Conservation (phyloP, 306 rosid species). For the Alnus rubra region DNA sequence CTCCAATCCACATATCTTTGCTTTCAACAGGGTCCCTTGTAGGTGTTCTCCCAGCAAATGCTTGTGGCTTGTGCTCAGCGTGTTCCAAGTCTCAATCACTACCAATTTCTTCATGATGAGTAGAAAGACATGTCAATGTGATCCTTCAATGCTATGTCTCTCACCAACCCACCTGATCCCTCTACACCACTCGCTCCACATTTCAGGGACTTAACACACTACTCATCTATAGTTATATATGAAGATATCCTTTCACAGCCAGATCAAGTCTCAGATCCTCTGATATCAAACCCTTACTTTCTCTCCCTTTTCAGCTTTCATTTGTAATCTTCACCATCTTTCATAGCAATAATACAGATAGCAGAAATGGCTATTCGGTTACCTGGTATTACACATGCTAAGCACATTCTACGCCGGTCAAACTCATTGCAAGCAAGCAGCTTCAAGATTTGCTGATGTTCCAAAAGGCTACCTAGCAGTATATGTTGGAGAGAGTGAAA, state of each 20-base stretch:
- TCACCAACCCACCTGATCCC: not conserved
- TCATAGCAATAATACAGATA: not conserved
- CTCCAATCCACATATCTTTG: too few species aligned
- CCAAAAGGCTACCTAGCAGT: slow-evolving; percentile 57
- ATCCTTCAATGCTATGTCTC: slow-evolving; percentile 4
- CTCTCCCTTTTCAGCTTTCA: not conserved
- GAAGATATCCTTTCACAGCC: not conserved
- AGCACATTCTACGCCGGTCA: slow-evolving; percentile 40
- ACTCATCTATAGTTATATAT: not conserved
- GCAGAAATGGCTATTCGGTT: slow-evolving; percentile 33
- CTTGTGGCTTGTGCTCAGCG: too few species aligned
- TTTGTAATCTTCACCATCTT: not conserved
- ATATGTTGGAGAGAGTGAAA: slow-evolving; percentile 49
- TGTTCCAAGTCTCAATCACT: not conserved
- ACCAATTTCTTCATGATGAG: not conserved
- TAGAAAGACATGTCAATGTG: slow-evolving; percentile 6
- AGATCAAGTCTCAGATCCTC: slow-evolving; percentile 8
- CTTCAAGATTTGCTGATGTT: slow-evolving; percentile 22
- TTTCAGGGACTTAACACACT: not conserved
- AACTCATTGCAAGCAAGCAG: slow-evolving; percentile 23
- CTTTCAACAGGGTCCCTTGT: too few species aligned
- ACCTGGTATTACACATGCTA: slow-evolving; percentile 28
- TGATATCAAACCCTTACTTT: not conserved
- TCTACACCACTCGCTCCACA: slow-evolving; percentile 2
- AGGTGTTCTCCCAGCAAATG: too few species aligned